Conservation (phyloP, 805 yeast species). For the Pichia thaimueangensis region DNA sequence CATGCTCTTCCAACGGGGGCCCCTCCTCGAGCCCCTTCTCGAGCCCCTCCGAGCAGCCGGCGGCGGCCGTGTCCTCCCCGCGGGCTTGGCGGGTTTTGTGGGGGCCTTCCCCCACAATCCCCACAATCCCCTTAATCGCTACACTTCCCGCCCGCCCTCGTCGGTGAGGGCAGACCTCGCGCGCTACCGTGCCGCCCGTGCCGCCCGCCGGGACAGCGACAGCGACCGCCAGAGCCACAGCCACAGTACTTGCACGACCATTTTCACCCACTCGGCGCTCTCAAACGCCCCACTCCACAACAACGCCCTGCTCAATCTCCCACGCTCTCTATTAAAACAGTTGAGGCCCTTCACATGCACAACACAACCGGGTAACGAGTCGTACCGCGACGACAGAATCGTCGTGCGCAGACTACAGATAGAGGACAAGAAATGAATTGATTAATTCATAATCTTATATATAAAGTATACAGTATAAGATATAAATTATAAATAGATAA, state of each 20-base stretch:
- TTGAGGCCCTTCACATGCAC: not conserved
- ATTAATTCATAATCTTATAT: too few species aligned
- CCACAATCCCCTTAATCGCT: not conserved
- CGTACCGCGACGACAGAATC: slow-evolving; percentile 4
- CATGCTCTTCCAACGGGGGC: slow-evolving; percentile 26
- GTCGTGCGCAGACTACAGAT: not conserved
- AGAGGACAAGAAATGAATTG: not conserved
- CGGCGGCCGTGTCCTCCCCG: not conserved
- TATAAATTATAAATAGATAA: too few species aligned
- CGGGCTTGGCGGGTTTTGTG: not conserved
- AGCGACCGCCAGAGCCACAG: not conserved
- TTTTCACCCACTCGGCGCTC: slow-evolving; percentile 5
- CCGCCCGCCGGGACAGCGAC: not conserved
- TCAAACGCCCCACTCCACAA: not conserved
- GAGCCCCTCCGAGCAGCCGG: not conserved
- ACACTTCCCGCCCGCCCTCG: not conserved
- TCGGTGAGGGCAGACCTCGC: slow-evolving; percentile 1
- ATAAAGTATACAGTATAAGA: too few species aligned
- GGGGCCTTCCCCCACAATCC: not conserved
- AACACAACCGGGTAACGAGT: not conserved
- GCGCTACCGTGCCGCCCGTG: not conserved
- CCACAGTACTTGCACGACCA: not conserved
- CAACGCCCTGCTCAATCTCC: slow-evolving; percentile 3
- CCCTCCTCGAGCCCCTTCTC: slow-evolving; percentile 26
- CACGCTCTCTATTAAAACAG: not conserved